phyloP scores from a whole-genome alignment of 2,329 filamentous ascomycete genomes.

The Fonsecaea pugnacius region DNA sequence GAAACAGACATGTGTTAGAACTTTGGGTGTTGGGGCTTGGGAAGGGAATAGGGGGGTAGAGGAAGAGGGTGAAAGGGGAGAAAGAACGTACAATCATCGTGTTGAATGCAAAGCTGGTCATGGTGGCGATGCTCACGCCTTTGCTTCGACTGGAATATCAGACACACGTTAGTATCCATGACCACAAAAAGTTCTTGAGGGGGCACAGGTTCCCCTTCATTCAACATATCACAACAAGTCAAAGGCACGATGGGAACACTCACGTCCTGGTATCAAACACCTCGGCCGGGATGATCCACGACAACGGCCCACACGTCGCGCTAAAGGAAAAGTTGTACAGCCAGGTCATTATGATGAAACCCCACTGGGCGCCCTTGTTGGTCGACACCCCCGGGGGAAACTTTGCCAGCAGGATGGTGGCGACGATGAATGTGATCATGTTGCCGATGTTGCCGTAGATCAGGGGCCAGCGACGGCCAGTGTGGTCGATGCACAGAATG shows the following conservation, averaged over 20 bases:
- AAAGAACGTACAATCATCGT: conserved; percentile 64
- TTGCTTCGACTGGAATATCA: conserved; percentile 57
- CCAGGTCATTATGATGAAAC: conserved; percentile 78
- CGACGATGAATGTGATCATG: conserved; percentile 72
- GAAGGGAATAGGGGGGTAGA: too few species aligned
- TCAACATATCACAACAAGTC: too few species aligned
- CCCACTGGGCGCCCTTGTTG: conserved; percentile 66
- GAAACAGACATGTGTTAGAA: conserved; percentile 6
- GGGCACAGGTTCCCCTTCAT: too few species aligned
- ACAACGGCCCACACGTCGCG: conserved; percentile 70
- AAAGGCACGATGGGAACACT: not conserved
- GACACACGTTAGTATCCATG: not conserved
- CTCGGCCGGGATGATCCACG: conserved; percentile 64
- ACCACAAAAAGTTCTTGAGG: not conserved
- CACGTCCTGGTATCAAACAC: conserved; percentile 75
- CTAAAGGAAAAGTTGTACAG: conserved; percentile 79
- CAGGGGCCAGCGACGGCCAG: conserved; percentile 72
- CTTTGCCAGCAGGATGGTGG: conserved; percentile 59
- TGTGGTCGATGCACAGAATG: conserved; percentile 67
- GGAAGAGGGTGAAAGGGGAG: not conserved
- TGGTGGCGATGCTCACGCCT: conserved; percentile 74
- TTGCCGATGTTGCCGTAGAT: conserved; percentile 75
- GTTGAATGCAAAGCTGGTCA: conserved; percentile 75
- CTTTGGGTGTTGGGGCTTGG: too few species aligned
- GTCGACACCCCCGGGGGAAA: conserved; percentile 64